Percentiles rank a stretch among this genome's conserved stretches.
phyloP scores from a whole-genome alignment of 2,329 filamentous ascomycete species.

The Epichloe coenophiala region DNA sequence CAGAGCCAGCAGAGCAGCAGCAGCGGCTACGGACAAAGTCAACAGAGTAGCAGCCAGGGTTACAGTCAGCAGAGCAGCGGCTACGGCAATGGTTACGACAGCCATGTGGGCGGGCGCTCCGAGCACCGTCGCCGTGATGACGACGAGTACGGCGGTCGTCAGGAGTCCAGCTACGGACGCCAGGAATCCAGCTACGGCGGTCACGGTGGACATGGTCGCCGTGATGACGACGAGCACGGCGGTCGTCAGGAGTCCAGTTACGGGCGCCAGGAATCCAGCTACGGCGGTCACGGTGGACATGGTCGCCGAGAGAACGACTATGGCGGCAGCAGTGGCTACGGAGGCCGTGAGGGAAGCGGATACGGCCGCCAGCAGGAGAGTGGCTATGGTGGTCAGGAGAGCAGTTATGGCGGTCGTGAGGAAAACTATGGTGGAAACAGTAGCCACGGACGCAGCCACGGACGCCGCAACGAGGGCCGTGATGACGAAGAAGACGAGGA shows the following conservation, averaged over 20 bases:
- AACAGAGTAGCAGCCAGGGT: conserved; percentile 26
- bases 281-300: conserved; percentile 11
- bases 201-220: conserved; percentile 8
- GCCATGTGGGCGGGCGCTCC: conserved; percentile 9
- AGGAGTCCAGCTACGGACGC: conserved; percentile 10
- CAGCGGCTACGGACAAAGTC: conserved; percentile 45
- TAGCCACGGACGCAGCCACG: conserved; percentile 4
- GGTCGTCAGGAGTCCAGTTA: conserved; percentile 12
- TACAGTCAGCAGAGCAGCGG: conserved; percentile 33
- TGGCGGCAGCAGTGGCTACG: conserved; percentile 7
- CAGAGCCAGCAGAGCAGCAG: conserved; percentile 46
- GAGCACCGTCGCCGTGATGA: conserved; percentile 2
- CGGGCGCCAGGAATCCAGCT: conserved; percentile 9
- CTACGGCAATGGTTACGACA: conserved; percentile 12
- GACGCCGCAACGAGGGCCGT: conserved; percentile 3
- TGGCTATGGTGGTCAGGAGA: conserved; percentile 4
- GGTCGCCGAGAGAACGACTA: conserved; percentile 6
- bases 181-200: conserved; percentile 12
- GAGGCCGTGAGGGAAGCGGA: conserved; percentile 6
- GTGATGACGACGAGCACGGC: conserved; percentile 5
- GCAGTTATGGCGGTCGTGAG: conserved; percentile 11
- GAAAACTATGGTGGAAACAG: conserved; percentile 10
- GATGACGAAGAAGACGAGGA: background rate
- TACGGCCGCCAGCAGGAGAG: conserved; percentile 9
- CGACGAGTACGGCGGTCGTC: conserved; percentile 9